Percentiles rank a stretch among this genome's conserved stretches.
Conservation (phyloP, 1,139 yeast species). For the Suhomyces panamericanus region DNA sequence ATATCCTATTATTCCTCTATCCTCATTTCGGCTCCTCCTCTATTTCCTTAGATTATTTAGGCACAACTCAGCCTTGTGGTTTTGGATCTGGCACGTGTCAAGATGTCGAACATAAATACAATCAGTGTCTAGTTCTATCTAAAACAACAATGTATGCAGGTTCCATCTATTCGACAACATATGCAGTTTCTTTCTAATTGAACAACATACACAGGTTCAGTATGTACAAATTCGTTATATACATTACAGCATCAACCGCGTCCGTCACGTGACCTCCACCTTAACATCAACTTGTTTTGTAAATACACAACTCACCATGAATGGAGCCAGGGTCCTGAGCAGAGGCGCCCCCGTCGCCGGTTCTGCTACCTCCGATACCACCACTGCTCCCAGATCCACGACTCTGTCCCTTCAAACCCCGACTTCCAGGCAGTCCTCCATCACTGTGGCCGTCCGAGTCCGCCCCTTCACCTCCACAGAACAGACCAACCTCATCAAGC, state of each 20-base stretch:
- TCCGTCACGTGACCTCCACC: background rate
- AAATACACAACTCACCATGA: conserved; percentile 1
- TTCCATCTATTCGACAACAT: no score
- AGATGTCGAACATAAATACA: no score
- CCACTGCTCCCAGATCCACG: background rate
- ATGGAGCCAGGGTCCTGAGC: conserved; percentile 1
- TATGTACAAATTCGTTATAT: no score
- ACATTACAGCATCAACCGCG: background rate
- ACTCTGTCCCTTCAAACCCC: background rate
- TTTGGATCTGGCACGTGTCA: no score
- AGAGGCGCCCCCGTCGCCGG: background rate
- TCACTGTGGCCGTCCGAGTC: conserved; percentile 77
- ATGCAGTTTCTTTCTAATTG: no score
- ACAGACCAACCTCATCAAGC: conserved; percentile 41
- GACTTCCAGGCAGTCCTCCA: conserved; percentile 55
- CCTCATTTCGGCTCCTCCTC: no score
- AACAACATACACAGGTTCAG: background rate
- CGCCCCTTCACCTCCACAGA: conserved; percentile 77
- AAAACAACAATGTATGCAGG: no score
- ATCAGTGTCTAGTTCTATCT: no score
- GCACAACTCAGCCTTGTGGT: no score
- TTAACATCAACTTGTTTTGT: background rate
- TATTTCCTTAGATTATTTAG: no score
- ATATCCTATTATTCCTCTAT: no score
- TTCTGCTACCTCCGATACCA: background rate